Conservation (phyloP, 257 asterid genomes). For the Fraxinus pennsylvanica region DNA sequence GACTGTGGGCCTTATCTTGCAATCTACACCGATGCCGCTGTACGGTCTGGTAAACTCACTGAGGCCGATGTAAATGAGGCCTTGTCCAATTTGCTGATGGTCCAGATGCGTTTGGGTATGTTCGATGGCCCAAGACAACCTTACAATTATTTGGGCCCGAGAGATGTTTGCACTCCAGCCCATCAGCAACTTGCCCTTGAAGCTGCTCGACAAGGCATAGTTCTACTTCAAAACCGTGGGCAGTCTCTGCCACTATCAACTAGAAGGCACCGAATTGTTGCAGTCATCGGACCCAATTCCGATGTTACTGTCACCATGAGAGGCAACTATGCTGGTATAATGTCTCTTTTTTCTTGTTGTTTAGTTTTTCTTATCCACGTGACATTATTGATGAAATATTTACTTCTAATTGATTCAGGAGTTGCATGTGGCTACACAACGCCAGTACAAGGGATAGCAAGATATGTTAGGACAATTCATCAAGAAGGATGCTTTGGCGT, state of each 20-base stretch:
- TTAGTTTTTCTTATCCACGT: neutral
- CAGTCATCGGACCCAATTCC: constrained; percentile 90
- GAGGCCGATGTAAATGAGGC: constrained; percentile 68
- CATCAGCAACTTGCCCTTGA: constrained; percentile 79
- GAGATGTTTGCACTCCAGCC: constrained; percentile 73
- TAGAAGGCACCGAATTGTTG: constrained; percentile 43
- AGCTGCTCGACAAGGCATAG: constrained; percentile 95
- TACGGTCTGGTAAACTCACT: constrained; percentile 52
- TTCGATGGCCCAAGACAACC: constrained; percentile 74
- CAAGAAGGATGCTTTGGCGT: constrained; percentile 56
- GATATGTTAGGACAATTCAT: constrained; percentile 62
- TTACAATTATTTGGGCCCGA: constrained; percentile 64
- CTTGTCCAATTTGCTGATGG: constrained; percentile 52
- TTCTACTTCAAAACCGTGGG: constrained; percentile 64
- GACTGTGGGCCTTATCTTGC: constrained; percentile 93
- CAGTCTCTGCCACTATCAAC: constrained; percentile 67
- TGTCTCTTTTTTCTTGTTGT: neutral
- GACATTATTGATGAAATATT: neutral
- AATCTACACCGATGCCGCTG: constrained; percentile 60
- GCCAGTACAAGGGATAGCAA: constrained; percentile 75
- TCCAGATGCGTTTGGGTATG: constrained; percentile 93
- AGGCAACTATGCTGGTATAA: constrained; percentile 87
- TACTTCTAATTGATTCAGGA: constrained; percentile 37
- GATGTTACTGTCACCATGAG: constrained; percentile 79
- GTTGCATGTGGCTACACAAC: constrained; percentile 66